These are phyloP conservation scores for Rhodotorula graminis DNA, from an alignment of 768 basidiomycete species.

Conservation along the genomic window DNA sequence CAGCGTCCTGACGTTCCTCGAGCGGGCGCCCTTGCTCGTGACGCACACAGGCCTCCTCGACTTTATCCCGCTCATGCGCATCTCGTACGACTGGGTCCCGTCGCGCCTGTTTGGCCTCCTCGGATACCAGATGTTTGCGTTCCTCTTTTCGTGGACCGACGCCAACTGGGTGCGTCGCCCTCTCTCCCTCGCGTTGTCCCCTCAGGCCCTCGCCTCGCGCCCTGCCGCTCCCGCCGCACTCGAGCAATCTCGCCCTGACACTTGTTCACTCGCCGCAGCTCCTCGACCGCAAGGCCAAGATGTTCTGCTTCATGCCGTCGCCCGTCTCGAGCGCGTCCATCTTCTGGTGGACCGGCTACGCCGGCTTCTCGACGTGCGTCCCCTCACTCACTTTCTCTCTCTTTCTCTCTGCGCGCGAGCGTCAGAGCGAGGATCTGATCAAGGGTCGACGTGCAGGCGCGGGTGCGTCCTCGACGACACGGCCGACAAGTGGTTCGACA, in stretches of 20 bases:
- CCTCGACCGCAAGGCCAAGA: slow-evolving; percentile 52
- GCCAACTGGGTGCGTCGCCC: slow-evolving; percentile 49
- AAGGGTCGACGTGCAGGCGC: slow-evolving; percentile 44
- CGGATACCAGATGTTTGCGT: slow-evolving; percentile 54
- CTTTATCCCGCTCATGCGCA: slow-evolving; percentile 55
- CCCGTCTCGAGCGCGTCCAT: slow-evolving; percentile 51
- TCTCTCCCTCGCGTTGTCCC: background rate
- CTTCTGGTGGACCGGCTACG: slow-evolving; percentile 53
- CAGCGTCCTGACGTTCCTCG: background rate
- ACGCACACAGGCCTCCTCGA: slow-evolving; percentile 50
- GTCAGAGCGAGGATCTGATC: background rate
- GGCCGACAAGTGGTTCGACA: slow-evolving; percentile 52
- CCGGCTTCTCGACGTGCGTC: slow-evolving; percentile 44
- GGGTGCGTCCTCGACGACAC: slow-evolving; percentile 49
- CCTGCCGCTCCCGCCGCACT: no score
- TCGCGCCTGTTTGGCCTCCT: slow-evolving; percentile 50
- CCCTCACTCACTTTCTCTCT: background rate
- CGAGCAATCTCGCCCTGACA: no score
- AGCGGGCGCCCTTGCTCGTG: no score
- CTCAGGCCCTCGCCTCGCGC: background rate
- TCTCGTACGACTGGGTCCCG: slow-evolving; percentile 52
- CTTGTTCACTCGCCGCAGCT: no score
- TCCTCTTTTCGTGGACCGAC: slow-evolving; percentile 54
- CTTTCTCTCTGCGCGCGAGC: no score
- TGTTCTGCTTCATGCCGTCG: slow-evolving; percentile 55